phyloP scores from a whole-genome alignment of 495 filamentous ascomycete genomes.

The Xanthoparmelia taractica region DNA sequence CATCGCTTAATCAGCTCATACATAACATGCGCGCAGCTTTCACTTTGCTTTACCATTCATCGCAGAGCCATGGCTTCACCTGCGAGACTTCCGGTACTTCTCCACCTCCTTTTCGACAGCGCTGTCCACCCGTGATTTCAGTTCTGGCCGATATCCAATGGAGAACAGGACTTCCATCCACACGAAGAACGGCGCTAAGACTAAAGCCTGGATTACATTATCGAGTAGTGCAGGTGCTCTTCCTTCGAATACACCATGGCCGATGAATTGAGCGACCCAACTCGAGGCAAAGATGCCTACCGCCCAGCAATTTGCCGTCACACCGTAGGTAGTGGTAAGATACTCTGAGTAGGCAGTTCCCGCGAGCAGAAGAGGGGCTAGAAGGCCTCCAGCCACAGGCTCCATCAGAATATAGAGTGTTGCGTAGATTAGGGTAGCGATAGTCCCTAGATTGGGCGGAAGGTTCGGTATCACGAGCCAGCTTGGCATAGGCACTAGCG shows the following conservation, averaged over 20 bases:
- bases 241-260: constrained; percentile 84
- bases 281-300: constrained; percentile 58
- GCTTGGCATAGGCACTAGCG: constrained; percentile 61
- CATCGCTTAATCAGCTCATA: neutral
- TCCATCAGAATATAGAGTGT: constrained; percentile 86
- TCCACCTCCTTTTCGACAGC: constrained; percentile 62
- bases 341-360: constrained; percentile 69
- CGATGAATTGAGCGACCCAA: constrained; percentile 86
- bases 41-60: constrained; percentile 33
- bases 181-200: constrained; percentile 96
- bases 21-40: neutral
- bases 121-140: constrained; percentile 70
- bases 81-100: constrained; percentile 45
- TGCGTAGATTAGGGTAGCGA: constrained; percentile 63
- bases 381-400: constrained; percentile 72
- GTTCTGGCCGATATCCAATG: constrained; percentile 80
- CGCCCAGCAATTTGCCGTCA: constrained; percentile 61
- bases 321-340: constrained; percentile 57
- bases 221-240: constrained; percentile 83
- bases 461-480: constrained; percentile 66
- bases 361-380: constrained; percentile 65
- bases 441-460: constrained; percentile 71
- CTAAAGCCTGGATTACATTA: constrained; percentile 81
- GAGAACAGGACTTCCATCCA: constrained; percentile 93
- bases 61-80: constrained; percentile 21